Base-by-base conservation (phyloP, 495 filamentous ascomycete genomes). In the Podospora didyma region DNA sequence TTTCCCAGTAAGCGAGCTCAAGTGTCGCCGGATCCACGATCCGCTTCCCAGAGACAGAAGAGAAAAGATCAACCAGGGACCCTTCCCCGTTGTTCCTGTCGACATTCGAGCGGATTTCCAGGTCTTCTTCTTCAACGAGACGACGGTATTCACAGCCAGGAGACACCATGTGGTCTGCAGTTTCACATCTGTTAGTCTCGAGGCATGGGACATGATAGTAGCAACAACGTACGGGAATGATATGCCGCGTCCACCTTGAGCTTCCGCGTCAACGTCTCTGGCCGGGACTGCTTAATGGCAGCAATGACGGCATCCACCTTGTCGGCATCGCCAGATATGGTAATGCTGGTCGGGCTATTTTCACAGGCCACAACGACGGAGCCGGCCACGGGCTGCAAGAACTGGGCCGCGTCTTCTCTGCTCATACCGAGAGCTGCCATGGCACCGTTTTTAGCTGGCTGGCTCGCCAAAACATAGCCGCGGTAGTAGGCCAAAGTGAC, bases 281-380 rank as follows among this genome's bases (percentile, higher is more conserved):
- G 41, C 10, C 22, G 26, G 11, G 67, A 62, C 0, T 56, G 46
- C 9, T 69, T 56, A 11, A 77, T 56, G 9, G 62, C 49, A 17
- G 51, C 31, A 35, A 75, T 58, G 0, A 72, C 49, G 0, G 37
- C 37, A 1, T 75, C 65, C 12, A 85, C 71, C 2, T 60, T 62
- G 0, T 60, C 56, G 1, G 62, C 63, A 4, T 69, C 56, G 4
- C 79, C 79, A 3, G 76, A 75, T 0, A 82, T 50, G 16, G 80
- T 82, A 23, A 62, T 50, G 49, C 69, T 79, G 1, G 57, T 37
- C 3, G 76, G 77, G 37, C 73, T 77, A 61, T 83, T 83, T 19
- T 78, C 49, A 47, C 78, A 81, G 3, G 75, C 80, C 4, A 51
- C 49, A n/a, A 39, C 31, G 1, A 51, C 31, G n/a, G 39, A 21